A percentile compares a stretch with the other conserved stretches of the same genome.
Conservation (phyloP, 2,329 filamentous ascomycete species). For the Coniosporium tulheliwenetii region DNA sequence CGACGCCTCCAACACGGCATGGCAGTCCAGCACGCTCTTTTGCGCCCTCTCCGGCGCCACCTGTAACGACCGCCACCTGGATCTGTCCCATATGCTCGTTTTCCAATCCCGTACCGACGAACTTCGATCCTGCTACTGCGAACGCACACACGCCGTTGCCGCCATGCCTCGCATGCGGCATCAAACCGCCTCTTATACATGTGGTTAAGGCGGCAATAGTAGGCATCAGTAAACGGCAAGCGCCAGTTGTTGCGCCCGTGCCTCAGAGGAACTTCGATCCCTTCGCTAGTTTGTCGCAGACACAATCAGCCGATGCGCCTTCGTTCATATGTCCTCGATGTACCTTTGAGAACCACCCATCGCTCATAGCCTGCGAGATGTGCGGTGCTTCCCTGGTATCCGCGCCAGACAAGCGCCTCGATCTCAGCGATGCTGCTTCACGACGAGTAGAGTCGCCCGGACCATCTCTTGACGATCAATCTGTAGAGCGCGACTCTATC, state of each 20-base stretch:
- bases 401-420: conserved; percentile 25
- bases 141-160: conserved; percentile 66
- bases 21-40: conserved; percentile 20
- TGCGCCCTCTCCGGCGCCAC: conserved; percentile 28
- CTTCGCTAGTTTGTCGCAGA: background rate
- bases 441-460: conserved; percentile 61
- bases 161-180: conserved; percentile 83
- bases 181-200: conserved; percentile 71
- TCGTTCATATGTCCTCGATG: conserved; percentile 58
- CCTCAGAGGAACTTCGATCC: background rate
- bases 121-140: conserved; percentile 76
- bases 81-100: conserved; percentile 93
- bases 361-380: conserved; percentile 73
- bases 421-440: conserved; percentile 18
- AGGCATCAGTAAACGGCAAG: conserved; percentile 45
- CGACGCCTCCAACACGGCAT: conserved; percentile 30
- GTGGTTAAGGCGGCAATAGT: conserved; percentile 77
- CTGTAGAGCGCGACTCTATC: conserved; percentile 48
- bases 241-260: conserved; percentile 8
- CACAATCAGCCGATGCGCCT: conserved; percentile 3
- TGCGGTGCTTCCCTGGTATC: conserved; percentile 64
- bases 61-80: conserved; percentile 57
- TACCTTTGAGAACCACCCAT: conserved; percentile 88
- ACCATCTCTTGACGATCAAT: conserved; percentile 44
- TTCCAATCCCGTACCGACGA: conserved; percentile 81